Base-by-base conservation (phyloP, 371 early-diverging fungal species). In the Mucor indicus region DNA sequence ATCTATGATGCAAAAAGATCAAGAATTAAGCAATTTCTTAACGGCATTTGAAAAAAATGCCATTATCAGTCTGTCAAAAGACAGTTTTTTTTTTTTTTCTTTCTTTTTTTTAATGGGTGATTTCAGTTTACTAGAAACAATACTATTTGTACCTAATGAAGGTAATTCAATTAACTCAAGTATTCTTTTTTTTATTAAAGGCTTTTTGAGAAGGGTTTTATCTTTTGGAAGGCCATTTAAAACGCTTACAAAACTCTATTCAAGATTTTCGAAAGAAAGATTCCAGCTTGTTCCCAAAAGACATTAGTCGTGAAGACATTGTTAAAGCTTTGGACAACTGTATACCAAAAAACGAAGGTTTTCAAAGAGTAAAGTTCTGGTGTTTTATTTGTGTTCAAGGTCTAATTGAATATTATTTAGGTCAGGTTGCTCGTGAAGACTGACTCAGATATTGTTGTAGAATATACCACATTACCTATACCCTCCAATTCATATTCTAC, bases 41-140 rank as follows among this genome's bases (percentile, higher is more conserved):
- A n/a, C n/a, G n/a, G n/a, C n/a, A n/a, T n/a, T n/a, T n/a, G n/a
- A n/a, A n/a, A n/a, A n/a, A n/a, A n/a, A n/a, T n/a, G n/a, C n/a
- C n/a, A n/a, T n/a, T n/a, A n/a, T n/a, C n/a, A n/a, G n/a, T n/a
- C n/a, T n/a, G n/a, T n/a, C n/a, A n/a, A n/a, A n/a, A n/a, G n/a
- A n/a, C n/a, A n/a, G 13, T 12, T 32, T 11, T 21, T 31, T n/a
- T 38, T 20, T 33, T 15, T 40, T 35, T 44, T 42, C n/a, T n/a
- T 27, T 27, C 29, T 33, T 50, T 45, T 35, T 49, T 55, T 44
- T 27, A 33, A 9, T 33, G n/a, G n/a, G 48, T 8, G 35, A 61
- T 0, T 51, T 75, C 24, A 60, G 64, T n/a, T 44, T 81, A 10
- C 53, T 81, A 23, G 82, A 81, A 45, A 81, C 82, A 1, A 68